Percentiles rank a stretch among this genome's conserved stretches.
Conservation (phyloP, 1,284 basidiomycete species). For the Rhodotorula glutinis region DNA sequence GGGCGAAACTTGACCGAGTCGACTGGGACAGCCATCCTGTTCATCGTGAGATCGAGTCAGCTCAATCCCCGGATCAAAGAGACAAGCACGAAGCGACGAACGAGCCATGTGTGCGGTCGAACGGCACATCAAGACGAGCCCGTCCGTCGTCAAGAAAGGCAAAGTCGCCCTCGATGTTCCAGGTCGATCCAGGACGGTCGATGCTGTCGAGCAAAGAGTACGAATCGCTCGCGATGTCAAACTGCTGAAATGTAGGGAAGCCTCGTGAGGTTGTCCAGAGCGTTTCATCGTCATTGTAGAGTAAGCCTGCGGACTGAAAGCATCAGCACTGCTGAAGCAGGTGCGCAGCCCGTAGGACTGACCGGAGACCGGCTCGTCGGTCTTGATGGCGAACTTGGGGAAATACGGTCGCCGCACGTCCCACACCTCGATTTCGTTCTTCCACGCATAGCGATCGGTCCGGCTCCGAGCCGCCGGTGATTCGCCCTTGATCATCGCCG, state of each 20-base stretch:
- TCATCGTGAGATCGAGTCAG: neutral
- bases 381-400: constrained; percentile 36
- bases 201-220: constrained; percentile 34
- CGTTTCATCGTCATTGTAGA: constrained; percentile 40
- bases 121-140: constrained; percentile 12
- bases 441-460: constrained; percentile 16
- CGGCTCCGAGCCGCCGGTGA: neutral
- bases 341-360: neutral
- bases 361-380: constrained; percentile 32
- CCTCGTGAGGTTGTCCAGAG: constrained; percentile 33
- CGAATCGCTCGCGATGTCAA: constrained; percentile 35
- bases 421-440: constrained; percentile 40
- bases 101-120: constrained; percentile 9
- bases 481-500: constrained; percentile 3
- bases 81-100: neutral
- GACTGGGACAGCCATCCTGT: neutral
- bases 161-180: constrained; percentile 51
- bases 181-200: constrained; percentile 17
- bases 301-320: constrained; percentile 13
- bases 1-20: constrained; percentile 20
- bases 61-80: neutral
- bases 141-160: constrained; percentile 50
- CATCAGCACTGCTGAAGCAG: neutral
- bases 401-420: constrained; percentile 33
- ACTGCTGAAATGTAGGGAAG: constrained; percentile 27